Conservation (phyloP, 1,284 basidiomycete species). For the Moniliophthora roreri region DNA sequence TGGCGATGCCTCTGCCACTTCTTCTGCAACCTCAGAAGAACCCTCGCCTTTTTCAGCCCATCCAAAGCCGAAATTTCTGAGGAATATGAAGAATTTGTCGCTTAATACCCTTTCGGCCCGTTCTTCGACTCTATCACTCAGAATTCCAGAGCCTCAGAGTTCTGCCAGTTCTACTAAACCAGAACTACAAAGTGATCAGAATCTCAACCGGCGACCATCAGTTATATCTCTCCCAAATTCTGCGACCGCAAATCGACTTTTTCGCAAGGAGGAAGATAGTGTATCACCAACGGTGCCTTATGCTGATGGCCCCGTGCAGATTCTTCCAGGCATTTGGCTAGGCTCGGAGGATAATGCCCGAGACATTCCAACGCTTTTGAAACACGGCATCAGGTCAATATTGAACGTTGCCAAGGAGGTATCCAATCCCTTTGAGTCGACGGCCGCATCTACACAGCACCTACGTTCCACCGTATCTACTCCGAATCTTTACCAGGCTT, state of each 20-base stretch:
- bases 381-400: slow-evolving; percentile 76
- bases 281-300: slow-evolving; percentile 67
- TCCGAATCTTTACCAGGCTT: slow-evolving; percentile 54
- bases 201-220: slow-evolving; percentile 56
- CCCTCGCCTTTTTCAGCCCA: slow-evolving; percentile 40
- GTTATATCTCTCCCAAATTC: slow-evolving; percentile 60
- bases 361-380: slow-evolving; percentile 71
- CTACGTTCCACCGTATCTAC: slow-evolving; percentile 65
- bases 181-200: slow-evolving; percentile 21
- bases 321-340: slow-evolving; percentile 89
- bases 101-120: slow-evolving; percentile 63
- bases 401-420: slow-evolving; percentile 98
- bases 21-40: slow-evolving; percentile 55
- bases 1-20: slow-evolving; percentile 49
- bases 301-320: slow-evolving; percentile 81
- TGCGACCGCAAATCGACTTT: slow-evolving; percentile 46
- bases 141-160: slow-evolving; percentile 22
- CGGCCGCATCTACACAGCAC: slow-evolving; percentile 37
- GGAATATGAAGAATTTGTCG: slow-evolving; percentile 78
- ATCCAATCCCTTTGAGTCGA: slow-evolving; percentile 72
- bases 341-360: slow-evolving; percentile 93
- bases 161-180: slow-evolving; percentile 24
- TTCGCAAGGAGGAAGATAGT: slow-evolving; percentile 67
- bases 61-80: slow-evolving; percentile 40
- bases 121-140: slow-evolving; percentile 50